phyloP scores from a whole-genome alignment of 2,329 filamentous ascomycete species.

The Cladophialophora chaetospira region DNA sequence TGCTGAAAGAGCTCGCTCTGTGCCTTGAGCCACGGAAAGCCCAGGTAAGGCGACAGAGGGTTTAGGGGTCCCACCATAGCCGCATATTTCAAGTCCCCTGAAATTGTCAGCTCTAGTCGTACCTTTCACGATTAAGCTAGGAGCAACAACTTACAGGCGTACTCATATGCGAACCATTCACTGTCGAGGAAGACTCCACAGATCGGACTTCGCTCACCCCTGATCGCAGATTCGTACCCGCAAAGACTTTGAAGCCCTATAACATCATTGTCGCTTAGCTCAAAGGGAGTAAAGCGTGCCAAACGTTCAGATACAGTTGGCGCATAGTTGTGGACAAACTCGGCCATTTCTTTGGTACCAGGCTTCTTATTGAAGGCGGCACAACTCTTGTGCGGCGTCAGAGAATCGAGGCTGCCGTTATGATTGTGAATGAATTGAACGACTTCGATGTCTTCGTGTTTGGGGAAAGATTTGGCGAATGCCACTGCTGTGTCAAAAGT shows the following conservation, averaged over 20 bases:
- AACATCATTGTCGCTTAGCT: constrained; percentile 57
- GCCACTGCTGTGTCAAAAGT: constrained; percentile 26
- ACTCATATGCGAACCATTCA: constrained; percentile 58
- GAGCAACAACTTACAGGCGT: constrained; percentile 40
- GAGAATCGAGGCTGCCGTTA: constrained; percentile 23
- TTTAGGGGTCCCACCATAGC: constrained; percentile 61
- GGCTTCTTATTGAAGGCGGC: constrained; percentile 24
- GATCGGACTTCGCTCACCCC: constrained; percentile 62
- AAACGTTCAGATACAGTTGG: constrained; percentile 18
- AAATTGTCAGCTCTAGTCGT: background rate
- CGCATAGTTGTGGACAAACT: constrained; percentile 23
- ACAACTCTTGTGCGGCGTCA: constrained; percentile 28
- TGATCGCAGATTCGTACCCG: constrained; percentile 70
- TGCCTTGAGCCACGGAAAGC: constrained; percentile 50
- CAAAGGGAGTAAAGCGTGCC: constrained; percentile 41
- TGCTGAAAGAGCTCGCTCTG: constrained; percentile 49
- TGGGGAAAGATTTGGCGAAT: constrained; percentile 21
- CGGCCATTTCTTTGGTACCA: constrained; percentile 24
- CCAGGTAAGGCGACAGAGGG: constrained; percentile 57
- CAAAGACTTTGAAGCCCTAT: constrained; percentile 68
- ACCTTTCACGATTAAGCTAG: background rate
- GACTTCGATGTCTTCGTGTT: constrained; percentile 25
- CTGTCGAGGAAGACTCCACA: constrained; percentile 57
- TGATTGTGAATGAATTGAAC: constrained; percentile 22
- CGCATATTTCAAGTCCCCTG: constrained; percentile 56